Evolutionary conservation across 805 yeast genomes (phyloP), one percentile per base, ranked within the genome.

Genomic region (Sungouiella blattae): DNA sequence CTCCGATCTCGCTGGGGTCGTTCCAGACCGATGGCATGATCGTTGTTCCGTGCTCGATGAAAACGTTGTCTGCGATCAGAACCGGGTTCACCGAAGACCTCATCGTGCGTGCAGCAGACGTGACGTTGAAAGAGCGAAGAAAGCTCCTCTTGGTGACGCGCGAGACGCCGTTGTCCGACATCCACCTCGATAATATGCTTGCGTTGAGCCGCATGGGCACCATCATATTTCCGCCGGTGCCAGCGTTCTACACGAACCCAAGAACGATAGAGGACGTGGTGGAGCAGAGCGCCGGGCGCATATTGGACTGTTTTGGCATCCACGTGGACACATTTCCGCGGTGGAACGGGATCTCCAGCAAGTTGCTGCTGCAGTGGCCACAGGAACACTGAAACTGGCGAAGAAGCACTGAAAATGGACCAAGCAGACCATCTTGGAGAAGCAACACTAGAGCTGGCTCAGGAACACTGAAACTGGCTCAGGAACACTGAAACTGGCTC

Each of bases 21-120:
- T 53, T 53, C 24, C 53, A 46, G 18, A 56, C 51, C 27, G 60
- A 55, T 30, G 60, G 60, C 5, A 55, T 55, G 58, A 53, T 55
- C 17, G 53, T 55, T 11, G 57, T 47, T 5, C 60, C 60, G 3
- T 55, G 58, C 32, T 50, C 57, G 4, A 52, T 53, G 60, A 55
- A 55, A 30, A 41, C 60, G 6, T 41, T 55, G 25, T 49, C 57
- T 9, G 52, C 55, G 1, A 53, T 55, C 18, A 45, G 54, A 24
- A 47, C 46, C 15, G 58, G 60, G 4, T 53, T 39, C 28, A 53
- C 57, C 4, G 57, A 53, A 16, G 57, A 55, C 33, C 39, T 55
- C 32, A 53, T 52, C 11, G 43, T 44, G 2, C 39, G 60, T 28
- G 58, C 60, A 5, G 58, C 60, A 2, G 60, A 53, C 37, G 60